Evolutionary conservation across 2,329 filamentous ascomycete genomes (phyloP).

Genomic region (Phoma sp.): DNA sequence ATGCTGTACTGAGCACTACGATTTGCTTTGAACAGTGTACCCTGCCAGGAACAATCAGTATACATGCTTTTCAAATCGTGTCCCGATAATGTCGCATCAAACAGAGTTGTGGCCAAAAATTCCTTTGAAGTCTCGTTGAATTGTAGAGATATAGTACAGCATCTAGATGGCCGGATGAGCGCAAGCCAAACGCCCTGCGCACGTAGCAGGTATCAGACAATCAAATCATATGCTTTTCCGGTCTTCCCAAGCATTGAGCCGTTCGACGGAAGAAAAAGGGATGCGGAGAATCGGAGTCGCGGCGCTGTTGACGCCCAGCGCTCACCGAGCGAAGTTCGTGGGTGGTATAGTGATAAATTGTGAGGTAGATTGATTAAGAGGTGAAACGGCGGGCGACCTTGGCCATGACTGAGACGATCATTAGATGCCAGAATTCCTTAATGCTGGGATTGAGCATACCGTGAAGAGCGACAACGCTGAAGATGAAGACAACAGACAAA

Average conservation of each 20-base stretch:
- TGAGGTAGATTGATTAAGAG: slow-evolving; percentile 47
- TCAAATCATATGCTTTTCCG: slow-evolving; percentile 33
- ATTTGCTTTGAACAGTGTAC: no score
- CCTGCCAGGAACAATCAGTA: no score
- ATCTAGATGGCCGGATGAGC: slow-evolving; percentile 24
- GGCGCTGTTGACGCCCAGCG: slow-evolving; percentile 3
- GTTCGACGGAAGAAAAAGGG: slow-evolving; percentile 16
- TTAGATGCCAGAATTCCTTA: slow-evolving; percentile 11
- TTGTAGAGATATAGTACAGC: slow-evolving; percentile 45
- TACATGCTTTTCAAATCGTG: background rate
- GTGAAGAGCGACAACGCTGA: slow-evolving; percentile 96
- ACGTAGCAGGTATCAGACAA: slow-evolving; percentile 18
- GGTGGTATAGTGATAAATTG: slow-evolving; percentile 16
- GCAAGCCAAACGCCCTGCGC: slow-evolving; percentile 19
- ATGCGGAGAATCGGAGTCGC: slow-evolving; percentile 10
- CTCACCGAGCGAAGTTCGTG: slow-evolving; percentile 5
- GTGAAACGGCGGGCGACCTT: slow-evolving; percentile 91
- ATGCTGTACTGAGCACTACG: no score
- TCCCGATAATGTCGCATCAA: background rate
- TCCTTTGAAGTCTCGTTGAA: slow-evolving; percentile 26
- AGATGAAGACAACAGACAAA: slow-evolving; percentile 96
- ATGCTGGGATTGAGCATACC: slow-evolving; percentile 63
- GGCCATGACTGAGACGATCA: slow-evolving; percentile 74
- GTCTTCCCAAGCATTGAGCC: slow-evolving; percentile 25
- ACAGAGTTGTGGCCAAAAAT: background rate